phyloP scores from a whole-genome alignment of 768 basidiomycete species.

The Suillus occidentalis region DNA sequence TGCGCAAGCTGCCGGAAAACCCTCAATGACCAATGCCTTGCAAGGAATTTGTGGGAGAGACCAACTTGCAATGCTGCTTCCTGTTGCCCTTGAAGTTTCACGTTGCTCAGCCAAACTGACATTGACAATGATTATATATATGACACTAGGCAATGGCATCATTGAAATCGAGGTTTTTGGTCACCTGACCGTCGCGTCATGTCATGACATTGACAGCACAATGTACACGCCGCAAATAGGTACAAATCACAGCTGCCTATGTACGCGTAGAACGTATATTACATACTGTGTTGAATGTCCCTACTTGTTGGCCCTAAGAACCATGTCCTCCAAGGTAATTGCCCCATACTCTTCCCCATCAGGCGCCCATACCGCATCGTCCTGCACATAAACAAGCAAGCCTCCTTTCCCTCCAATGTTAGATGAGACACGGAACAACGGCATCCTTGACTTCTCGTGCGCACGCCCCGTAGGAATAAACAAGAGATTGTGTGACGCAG shows the following conservation, averaged over 20 bases:
- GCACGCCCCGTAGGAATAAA: constrained; percentile 87
- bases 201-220: background rate
- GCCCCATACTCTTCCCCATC: constrained; percentile 69
- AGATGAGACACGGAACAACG: constrained; percentile 79
- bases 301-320: constrained; percentile 52
- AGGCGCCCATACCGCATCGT: constrained; percentile 92
- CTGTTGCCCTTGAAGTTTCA: background rate
- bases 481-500: constrained; percentile 80
- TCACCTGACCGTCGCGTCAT: background rate
- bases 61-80: background rate
- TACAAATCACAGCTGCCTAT: background rate
- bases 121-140: background rate
- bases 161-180: background rate
- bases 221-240: background rate
- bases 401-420: constrained; percentile 85
- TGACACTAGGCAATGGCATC: background rate
- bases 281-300: background rate
- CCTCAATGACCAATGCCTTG: background rate
- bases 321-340: constrained; percentile 88
- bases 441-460: constrained; percentile 85
- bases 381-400: constrained; percentile 82
- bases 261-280: background rate
- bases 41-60: background rate
- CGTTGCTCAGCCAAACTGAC: background rate
- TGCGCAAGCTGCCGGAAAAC: background rate